phyloP scores from a whole-genome alignment of 768 basidiomycete genomes.

The Termitomyces sp. region DNA sequence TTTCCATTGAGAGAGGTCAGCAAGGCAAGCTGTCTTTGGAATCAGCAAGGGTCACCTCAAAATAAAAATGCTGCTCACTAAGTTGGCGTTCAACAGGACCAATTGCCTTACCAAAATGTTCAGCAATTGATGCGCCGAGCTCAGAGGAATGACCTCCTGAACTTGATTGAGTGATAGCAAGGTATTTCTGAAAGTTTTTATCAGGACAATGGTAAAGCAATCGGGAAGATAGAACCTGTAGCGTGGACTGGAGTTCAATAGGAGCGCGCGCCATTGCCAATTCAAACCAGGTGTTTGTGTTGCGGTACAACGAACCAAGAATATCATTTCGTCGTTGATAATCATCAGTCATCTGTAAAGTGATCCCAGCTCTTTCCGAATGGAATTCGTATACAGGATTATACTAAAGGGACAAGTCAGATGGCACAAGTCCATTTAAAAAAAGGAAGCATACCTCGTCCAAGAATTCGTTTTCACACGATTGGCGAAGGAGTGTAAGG shows the following conservation, averaged over 20 bases:
- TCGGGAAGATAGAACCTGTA: constrained; percentile 58
- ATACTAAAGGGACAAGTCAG: constrained; percentile 47
- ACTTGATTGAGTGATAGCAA: constrained; percentile 66
- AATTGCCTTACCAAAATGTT: constrained; percentile 79
- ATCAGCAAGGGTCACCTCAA: not conserved
- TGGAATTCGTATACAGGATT: constrained; percentile 81
- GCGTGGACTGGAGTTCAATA: constrained; percentile 84
- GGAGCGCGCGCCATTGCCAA: constrained; percentile 85
- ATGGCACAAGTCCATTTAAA: not conserved
- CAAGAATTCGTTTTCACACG: constrained; percentile 85
- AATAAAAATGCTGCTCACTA: constrained; percentile 37
- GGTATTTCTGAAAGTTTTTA: constrained; percentile 66
- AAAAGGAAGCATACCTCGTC: constrained; percentile 64
- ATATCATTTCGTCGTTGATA: constrained; percentile 85
- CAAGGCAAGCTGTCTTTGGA: constrained; percentile 41
- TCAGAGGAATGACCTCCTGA: constrained; percentile 75
- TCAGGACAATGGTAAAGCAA: not conserved
- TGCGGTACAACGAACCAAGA: constrained; percentile 63
- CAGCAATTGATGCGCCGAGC: constrained; percentile 86
- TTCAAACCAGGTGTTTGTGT: constrained; percentile 82
- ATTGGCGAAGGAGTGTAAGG: constrained; percentile 79
- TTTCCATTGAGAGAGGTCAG: constrained; percentile 54
- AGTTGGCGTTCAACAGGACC: constrained; percentile 73
- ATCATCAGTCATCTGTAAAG: constrained; percentile 78
- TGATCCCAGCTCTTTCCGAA: constrained; percentile 72